Conservation (phyloP, 768 basidiomycete genomes). For the Mycena alexandri region DNA sequence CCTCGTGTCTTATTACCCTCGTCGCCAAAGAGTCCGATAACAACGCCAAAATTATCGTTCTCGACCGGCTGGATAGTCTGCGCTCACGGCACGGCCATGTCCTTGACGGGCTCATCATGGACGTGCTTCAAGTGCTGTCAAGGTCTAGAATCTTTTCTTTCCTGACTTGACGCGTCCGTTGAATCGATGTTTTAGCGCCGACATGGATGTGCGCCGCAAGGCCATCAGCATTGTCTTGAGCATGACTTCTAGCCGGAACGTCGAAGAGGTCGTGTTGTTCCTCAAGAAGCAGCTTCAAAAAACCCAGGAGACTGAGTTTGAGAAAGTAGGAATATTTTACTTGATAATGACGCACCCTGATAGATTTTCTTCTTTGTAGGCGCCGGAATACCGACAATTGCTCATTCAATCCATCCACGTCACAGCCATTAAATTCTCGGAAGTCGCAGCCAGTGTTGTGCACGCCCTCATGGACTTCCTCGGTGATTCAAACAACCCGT, state of each 20-base stretch:
- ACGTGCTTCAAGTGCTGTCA: constrained; percentile 90
- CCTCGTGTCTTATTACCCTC: constrained; percentile 87
- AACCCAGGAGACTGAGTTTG: constrained; percentile 92
- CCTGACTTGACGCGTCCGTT: background rate
- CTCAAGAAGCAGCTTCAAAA: constrained; percentile 97
- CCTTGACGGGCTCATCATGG: constrained; percentile 93
- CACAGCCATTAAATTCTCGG: constrained; percentile 95
- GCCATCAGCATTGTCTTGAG: constrained; percentile 90
- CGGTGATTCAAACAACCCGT: constrained; percentile 94
- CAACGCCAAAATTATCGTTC: constrained; percentile 97
- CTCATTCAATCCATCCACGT: constrained; percentile 98
- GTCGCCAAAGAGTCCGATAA: constrained; percentile 97
- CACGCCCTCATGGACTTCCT: constrained; percentile 95
- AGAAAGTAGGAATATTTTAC: constrained; percentile 71
- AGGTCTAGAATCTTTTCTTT: constrained; percentile 63
- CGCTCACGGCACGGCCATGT: constrained; percentile 89
- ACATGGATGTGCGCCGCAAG: constrained; percentile 96
- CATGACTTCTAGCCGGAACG: constrained; percentile 94
- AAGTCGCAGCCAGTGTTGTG: constrained; percentile 95
- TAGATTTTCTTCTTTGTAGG: constrained; percentile 57
- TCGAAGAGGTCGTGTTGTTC: constrained; percentile 96
- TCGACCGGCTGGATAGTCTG: constrained; percentile 89
- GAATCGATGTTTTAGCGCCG: constrained; percentile 66
- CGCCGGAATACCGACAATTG: constrained; percentile 94
- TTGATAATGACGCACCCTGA: background rate